A percentile compares a stretch with the other conserved stretches of the same genome.
Evolutionary conservation across 2,329 filamentous ascomycete genomes (phyloP).

Genomic region (Bipolaris gigantea): DNA sequence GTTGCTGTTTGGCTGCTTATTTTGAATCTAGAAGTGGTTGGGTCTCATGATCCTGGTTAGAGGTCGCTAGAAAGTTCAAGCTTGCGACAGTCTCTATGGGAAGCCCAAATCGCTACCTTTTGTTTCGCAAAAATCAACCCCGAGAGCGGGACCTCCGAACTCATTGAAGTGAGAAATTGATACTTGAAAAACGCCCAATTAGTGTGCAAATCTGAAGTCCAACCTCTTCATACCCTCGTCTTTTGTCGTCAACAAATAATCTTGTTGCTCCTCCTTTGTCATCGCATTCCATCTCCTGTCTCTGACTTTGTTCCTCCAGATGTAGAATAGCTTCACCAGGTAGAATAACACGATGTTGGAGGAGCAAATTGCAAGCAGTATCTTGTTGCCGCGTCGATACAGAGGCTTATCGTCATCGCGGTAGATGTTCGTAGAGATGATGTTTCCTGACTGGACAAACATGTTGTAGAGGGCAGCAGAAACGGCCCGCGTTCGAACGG

Average conservation of each 20-base stretch:
- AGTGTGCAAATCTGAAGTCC: constrained; percentile 39
- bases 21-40: no score
- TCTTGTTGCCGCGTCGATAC: constrained; percentile 49
- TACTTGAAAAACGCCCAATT: background rate
- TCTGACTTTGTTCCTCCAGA: background rate
- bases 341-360: background rate
- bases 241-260: constrained; percentile 31
- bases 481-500: constrained; percentile 17
- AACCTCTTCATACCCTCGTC: constrained; percentile 36
- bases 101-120: no score
- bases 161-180: no score
- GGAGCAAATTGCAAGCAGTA: background rate
- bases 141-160: no score
- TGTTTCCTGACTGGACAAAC: constrained; percentile 52
- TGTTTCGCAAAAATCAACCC: no score
- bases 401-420: constrained; percentile 50
- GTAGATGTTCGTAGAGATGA: constrained; percentile 54
- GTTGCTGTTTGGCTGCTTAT: no score
- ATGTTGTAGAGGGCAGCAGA: constrained; percentile 49
- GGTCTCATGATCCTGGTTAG: no score
- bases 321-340: background rate
- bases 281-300: background rate
- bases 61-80: no score
- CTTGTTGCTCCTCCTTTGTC: constrained; percentile 11
- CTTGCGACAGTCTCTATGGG: no score